Conservation (phyloP, 2,329 filamentous ascomycete genomes). For the Penicillium sclerotigenum region DNA sequence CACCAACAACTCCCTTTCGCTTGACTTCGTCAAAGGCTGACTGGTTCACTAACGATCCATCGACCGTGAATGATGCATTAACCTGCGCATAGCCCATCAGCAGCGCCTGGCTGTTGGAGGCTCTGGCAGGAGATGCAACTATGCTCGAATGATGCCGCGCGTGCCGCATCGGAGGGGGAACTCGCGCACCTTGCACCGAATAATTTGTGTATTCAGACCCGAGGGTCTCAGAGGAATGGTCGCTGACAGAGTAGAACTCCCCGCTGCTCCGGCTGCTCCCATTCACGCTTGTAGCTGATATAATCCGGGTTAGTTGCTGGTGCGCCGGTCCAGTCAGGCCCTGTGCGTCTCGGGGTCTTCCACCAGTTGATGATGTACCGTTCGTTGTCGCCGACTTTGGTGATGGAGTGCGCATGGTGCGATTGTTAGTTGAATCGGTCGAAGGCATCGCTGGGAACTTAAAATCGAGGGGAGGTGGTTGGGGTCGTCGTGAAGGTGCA, state of each 20-base stretch:
- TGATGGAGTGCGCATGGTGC: constrained; percentile 29
- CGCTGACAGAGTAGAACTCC: constrained; percentile 92
- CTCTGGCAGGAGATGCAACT: constrained; percentile 21
- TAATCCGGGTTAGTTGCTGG: constrained; percentile 58
- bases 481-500: constrained; percentile 38
- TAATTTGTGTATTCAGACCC: constrained; percentile 74
- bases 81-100: constrained; percentile 99
- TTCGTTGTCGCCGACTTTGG: constrained; percentile 29
- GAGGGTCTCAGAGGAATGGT: constrained; percentile 89
- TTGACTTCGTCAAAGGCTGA: constrained; percentile 94
- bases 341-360: constrained; percentile 26
- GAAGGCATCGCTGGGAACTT: constrained; percentile 54
- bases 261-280: constrained; percentile 85
- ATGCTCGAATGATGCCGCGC: constrained; percentile 47
- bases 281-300: constrained; percentile 72
- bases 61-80: constrained; percentile 84
- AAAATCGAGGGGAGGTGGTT: constrained; percentile 47
- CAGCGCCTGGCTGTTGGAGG: constrained; percentile 60
- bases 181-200: constrained; percentile 52
- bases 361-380: constrained; percentile 9
- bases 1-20: constrained; percentile 83
- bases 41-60: constrained; percentile 86
- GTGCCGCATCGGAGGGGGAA: constrained; percentile 37
- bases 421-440: constrained; percentile 25
- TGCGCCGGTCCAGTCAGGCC: constrained; percentile 29